Evolutionary conservation across 345 rosid species (phyloP), one percentile per base, ranked within the genome.

Genomic region (Nasturtium officinale): DNA sequence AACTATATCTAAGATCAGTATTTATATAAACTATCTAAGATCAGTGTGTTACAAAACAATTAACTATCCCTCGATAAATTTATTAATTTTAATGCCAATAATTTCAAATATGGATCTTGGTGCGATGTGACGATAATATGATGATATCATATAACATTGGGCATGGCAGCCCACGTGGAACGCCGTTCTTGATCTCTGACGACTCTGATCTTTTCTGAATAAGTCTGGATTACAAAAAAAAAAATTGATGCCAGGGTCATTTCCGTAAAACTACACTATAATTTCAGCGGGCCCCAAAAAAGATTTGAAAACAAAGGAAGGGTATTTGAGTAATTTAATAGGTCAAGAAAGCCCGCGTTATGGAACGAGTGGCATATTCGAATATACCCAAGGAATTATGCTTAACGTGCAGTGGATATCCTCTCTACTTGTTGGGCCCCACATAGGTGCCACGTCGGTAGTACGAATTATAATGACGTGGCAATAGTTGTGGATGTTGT

Each of bases 351-450:
- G 46, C 66, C 37, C 67, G 67, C 61, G 65, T n/a, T 9, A 53
- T 48, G 20, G 69, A 51, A 45, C 9, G 57, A 52, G 61, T 26
- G 59, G 80, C 80, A 77, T 77, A 77, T 77, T 77, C 80, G 80
- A 30, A 71, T 71, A 77, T 77, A 9, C 77, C 18, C 1, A 30
- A 30, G 26, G 80, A 72, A 77, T 77, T 5, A 77, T 77, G 21
- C 80, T 71, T 77, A 71, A 64, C 80, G 80, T 71, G 77, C 40
- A 65, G 62, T 30, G 80, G 67, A 77, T 77, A 77, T 77, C 26
- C 77, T 40, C 72, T 65, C 72, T 40, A 71, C 72, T 11, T 71
- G 68, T 42, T 17, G 37, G 73, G 77, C 8, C 72, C 76, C 76
- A 76, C 46, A 11, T 35, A 0, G 23, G 16, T 77, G 77, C 77